Base-by-base conservation (phyloP, 129 eudicot genomes). In the Centaurea solstitialis region DNA sequence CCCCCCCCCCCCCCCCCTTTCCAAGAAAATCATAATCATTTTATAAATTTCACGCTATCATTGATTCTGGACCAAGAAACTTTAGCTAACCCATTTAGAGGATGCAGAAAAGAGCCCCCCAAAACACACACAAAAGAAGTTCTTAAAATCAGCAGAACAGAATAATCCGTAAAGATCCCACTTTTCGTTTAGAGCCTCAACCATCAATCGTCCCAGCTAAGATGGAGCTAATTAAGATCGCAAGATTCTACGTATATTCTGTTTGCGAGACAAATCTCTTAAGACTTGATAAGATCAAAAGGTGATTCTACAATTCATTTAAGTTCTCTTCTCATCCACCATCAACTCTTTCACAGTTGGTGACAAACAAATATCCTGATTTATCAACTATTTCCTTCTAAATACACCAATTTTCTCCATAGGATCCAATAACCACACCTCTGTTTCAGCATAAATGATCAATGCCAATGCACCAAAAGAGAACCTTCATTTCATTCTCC, bases 381-480 rank as follows among this genome's bases (percentile, higher is more conserved):
- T 74, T 18, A 57, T 35, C 0, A 57, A 20, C 59, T 37, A 21
- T 61, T 37, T 76, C 18, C 57, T 76, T 59, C 9, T 20, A 21
- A 21, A 37, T 76, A 37, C 2, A 43, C 18, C 28, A 33, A 68
- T 68, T 78, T 28, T 41, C 35, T 43, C 21, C 26, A 41, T 24
- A 28, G 9, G 38, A 13, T 6, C 41, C 47, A 57, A 75, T 28
- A 5, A 53, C 77, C 39, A 73, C 65, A 73, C 65, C 21, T 21
- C 20, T 28, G 21, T n/a, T 30, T 40, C 81, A 23, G 17, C 81
- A 9, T 5, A 68, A 78, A 35, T 21, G 33, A 64, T 70, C 41
- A 24, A 80, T 24, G 45, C 30, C 21, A 71, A 57, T 79, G 82
- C 50, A 68, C 72, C 83, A 71, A 71, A 80, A 17, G 61, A 12